Conservation (phyloP, 1,139 yeast species). For the Debaryomycetaceae sp. region DNA sequence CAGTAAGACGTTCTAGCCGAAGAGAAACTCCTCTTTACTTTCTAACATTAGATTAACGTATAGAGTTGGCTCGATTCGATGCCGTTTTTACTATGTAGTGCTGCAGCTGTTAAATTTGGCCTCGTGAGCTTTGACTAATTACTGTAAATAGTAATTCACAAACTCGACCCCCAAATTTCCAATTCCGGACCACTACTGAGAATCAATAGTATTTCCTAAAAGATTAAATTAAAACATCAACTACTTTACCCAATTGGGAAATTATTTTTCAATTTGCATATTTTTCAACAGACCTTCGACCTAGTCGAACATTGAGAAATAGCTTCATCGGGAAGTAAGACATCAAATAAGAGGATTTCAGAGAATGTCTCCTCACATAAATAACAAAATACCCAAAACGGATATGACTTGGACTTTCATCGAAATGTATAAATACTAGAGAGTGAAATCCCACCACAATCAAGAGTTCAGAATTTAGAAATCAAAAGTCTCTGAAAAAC, state of each 20-base stretch:
- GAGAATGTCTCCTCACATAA: not conserved
- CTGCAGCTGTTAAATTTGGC: no score
- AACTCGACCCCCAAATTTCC: not conserved
- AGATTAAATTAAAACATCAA: not conserved
- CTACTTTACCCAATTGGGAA: conserved; percentile 4
- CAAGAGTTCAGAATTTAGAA: not conserved
- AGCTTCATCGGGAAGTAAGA: conserved; percentile 9
- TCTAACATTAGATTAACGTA: not conserved
- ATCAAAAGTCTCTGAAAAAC: not conserved
- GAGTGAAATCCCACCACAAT: not conserved
- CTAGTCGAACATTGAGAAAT: not conserved
- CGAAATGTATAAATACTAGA: not conserved
- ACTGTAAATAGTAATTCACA: not conserved
- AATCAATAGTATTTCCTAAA: not conserved
- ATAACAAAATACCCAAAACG: not conserved
- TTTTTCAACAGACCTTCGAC: not conserved
- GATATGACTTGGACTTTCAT: not conserved
- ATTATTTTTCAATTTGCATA: conserved; percentile 1
- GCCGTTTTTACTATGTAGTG: no score
- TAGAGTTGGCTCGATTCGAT: not conserved
- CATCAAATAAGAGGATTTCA: not conserved
- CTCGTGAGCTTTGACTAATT: not conserved
- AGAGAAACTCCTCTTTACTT: not conserved
- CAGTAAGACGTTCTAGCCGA: not conserved
- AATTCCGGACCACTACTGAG: not conserved